Evolutionary conservation across 164 flowering plant genomes (phyloP).

Genomic region (Vitis vinifera): ASM3070453v1 NC_081818.1:3536501-3537000

Average conservation of each 20-base stretch:
- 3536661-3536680: not conserved
- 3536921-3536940: slow-evolving; percentile 9
- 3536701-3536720: not conserved
- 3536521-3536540: not conserved
- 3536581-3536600: no score
- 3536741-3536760: not conserved
- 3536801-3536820: not conserved
- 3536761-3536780: not conserved
- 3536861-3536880: slow-evolving; percentile 64
- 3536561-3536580: not conserved
- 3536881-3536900: slow-evolving; percentile 45
- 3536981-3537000: slow-evolving; percentile 97
- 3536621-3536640: no score
- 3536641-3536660: no score
- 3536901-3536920: not conserved
- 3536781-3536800: not conserved
- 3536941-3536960: slow-evolving; percentile 32
- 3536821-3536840: slow-evolving; percentile 34
- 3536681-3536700: no score
- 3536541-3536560: not conserved
- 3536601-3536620: no score
- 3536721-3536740: not conserved
- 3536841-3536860: slow-evolving; percentile 42
- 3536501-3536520: slow-evolving; percentile 44
- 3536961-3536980: slow-evolving; percentile 80